These are phyloP conservation scores for Globisporangium spiculum DNA, from an alignment of 352 stramenopile species.

Conservation along the genomic window DNA sequence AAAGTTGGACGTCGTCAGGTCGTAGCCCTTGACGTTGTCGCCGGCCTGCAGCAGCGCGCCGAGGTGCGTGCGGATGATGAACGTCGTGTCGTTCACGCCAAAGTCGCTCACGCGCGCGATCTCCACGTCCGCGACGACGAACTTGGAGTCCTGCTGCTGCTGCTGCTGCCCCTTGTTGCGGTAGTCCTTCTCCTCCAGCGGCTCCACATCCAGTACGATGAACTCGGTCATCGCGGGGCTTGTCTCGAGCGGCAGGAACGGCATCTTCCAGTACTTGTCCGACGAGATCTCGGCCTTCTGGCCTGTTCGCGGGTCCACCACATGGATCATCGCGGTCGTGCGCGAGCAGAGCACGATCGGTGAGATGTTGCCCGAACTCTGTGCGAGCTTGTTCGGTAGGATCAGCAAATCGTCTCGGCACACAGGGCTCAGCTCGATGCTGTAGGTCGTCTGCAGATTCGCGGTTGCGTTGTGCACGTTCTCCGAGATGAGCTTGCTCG, in stretches of 20 bases:
- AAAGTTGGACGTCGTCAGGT: conserved; percentile 60
- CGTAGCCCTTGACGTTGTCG: conserved; percentile 74
- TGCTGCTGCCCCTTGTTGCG: conserved; percentile 10
- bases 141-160: conserved; percentile 25
- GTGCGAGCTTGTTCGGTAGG: conserved; percentile 51
- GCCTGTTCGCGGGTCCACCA: conserved; percentile 57
- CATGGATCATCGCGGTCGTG: conserved; percentile 59
- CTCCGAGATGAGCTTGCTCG: conserved; percentile 75
- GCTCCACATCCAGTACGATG: conserved; percentile 68
- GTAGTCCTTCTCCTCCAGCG: conserved; percentile 23
- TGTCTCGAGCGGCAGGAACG: conserved; percentile 58
- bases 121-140: conserved; percentile 64
- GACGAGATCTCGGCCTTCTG: conserved; percentile 50
- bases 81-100: conserved; percentile 78
- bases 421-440: conserved; percentile 66
- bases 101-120: conserved; percentile 70
- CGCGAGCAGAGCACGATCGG: conserved; percentile 56
- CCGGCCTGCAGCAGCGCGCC: conserved; percentile 51
- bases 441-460: conserved; percentile 69
- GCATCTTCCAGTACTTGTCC: conserved; percentile 74
- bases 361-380: conserved; percentile 64
- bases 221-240: conserved; percentile 65
- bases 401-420: conserved; percentile 78
- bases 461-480: conserved; percentile 60
- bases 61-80: conserved; percentile 61